phyloP scores from a whole-genome alignment of 225 moss, liverwort and hornwort genomes.

The Polytrichum commune region DNA sequence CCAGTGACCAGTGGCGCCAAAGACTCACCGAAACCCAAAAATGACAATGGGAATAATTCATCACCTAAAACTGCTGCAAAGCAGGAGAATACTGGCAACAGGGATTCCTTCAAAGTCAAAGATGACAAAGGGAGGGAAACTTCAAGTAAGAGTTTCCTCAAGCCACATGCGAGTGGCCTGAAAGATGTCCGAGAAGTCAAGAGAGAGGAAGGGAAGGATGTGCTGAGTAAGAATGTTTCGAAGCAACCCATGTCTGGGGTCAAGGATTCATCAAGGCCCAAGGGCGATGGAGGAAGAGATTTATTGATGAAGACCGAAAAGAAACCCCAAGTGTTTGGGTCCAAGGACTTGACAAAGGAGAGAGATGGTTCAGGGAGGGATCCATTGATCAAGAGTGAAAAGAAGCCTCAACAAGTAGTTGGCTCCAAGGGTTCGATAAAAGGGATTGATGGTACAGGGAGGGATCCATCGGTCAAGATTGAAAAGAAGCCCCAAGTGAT shows the following conservation, averaged over 20 bases:
- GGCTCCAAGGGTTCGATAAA: background rate
- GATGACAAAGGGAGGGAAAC: background rate
- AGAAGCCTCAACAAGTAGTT: constrained; percentile 3
- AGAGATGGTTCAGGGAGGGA: constrained; percentile 24
- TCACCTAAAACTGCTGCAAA: background rate
- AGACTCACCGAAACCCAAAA: background rate
- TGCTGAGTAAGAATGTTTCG: background rate
- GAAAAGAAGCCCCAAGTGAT: constrained; percentile 17
- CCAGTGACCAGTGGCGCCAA: background rate
- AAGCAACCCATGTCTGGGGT: background rate
- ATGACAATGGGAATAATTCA: background rate
- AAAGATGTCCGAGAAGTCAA: background rate
- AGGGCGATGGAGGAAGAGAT: constrained; percentile 12
- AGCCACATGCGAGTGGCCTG: background rate
- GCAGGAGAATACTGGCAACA: background rate
- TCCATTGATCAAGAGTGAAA: constrained; percentile 19
- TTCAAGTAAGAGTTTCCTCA: background rate
- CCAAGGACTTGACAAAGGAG: constrained; percentile 14
- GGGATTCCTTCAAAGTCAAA: background rate
- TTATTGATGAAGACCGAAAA: constrained; percentile 15
- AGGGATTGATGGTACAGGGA: constrained; percentile 18
- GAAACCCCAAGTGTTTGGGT: constrained; percentile 15
- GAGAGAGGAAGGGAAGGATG: background rate
- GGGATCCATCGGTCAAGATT: constrained; percentile 12
- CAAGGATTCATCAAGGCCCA: constrained; percentile 6